A percentile compares a stretch with the other conserved stretches of the same genome.
Evolutionary conservation across 2,329 filamentous ascomycete species (phyloP).

Genomic region (Magnaporthales sp.): DNA sequence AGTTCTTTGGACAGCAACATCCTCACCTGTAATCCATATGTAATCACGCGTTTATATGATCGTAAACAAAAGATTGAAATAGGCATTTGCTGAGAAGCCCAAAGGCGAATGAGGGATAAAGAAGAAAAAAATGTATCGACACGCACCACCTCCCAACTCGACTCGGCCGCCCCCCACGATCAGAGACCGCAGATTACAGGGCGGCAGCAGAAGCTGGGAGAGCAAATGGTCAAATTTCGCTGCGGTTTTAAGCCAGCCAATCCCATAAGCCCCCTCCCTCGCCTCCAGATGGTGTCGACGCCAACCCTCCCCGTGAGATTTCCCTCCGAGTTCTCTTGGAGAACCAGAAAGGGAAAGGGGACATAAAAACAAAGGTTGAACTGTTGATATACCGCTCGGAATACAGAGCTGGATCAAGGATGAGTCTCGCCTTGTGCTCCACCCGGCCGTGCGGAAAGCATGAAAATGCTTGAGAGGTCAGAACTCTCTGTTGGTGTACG

Average conservation of each 20-base stretch:
- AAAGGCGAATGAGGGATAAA: too few species aligned
- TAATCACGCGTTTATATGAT: too few species aligned
- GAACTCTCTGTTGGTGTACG: conserved; percentile 1
- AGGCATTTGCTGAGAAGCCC: too few species aligned
- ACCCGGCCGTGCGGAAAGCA: conserved; percentile 58
- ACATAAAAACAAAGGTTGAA: conserved; percentile 11
- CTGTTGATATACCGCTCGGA: conserved; percentile 59
- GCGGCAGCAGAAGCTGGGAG: conserved; percentile 22
- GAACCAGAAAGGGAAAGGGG: conserved; percentile 6
- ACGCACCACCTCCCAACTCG: conserved; percentile 13
- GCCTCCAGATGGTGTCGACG: conserved; percentile 20
- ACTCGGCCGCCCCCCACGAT: conserved; percentile 9
- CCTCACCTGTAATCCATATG: too few species aligned
- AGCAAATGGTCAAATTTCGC: conserved; percentile 34
- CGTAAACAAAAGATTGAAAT: neutral
- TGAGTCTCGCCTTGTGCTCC: conserved; percentile 67
- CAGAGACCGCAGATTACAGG: conserved; percentile 27
- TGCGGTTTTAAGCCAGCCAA: conserved; percentile 20
- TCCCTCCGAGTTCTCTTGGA: neutral
- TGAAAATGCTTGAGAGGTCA: neutral
- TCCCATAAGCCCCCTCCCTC: conserved; percentile 20
- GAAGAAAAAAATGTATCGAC: conserved; percentile 17
- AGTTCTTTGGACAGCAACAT: too few species aligned
- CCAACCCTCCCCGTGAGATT: conserved; percentile 7
- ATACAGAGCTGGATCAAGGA: conserved; percentile 67